phyloP scores from a whole-genome alignment of 2,329 filamentous ascomycete genomes.

The Pseudophaeomoniella oleicola region DNA sequence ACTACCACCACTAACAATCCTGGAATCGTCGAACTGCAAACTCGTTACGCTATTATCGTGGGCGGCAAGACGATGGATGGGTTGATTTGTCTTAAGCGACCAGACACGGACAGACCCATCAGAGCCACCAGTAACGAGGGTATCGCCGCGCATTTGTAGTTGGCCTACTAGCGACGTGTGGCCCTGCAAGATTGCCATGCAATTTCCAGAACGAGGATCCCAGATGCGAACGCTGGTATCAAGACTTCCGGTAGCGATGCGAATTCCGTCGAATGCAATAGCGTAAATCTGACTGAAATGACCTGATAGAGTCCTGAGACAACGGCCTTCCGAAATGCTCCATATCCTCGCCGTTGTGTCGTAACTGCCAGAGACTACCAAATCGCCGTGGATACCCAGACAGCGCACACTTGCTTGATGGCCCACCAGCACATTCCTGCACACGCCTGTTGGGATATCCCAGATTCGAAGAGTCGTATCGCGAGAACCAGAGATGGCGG shows the following conservation, averaged over 20 bases:
- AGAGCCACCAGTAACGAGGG: constrained; percentile 86
- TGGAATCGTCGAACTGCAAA: constrained; percentile 88
- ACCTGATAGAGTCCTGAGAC: constrained; percentile 74
- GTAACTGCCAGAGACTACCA: constrained; percentile 96
- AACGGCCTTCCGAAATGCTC: constrained; percentile 93
- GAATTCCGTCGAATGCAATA: constrained; percentile 87
- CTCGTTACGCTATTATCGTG: constrained; percentile 98
- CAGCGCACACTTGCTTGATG: constrained; percentile 93
- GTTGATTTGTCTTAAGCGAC: constrained; percentile 79
- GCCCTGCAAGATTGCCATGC: constrained; percentile 83
- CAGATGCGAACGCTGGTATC: constrained; percentile 96
- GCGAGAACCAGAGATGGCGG: constrained; percentile 88
- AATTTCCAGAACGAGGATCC: constrained; percentile 78
- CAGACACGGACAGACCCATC: constrained; percentile 94
- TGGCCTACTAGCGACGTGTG: constrained; percentile 96
- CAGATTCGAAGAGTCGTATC: constrained; percentile 91
- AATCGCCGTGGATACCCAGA: constrained; percentile 87
- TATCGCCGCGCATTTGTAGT: constrained; percentile 87
- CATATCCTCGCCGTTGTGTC: constrained; percentile 94
- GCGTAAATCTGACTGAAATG: constrained; percentile 99
- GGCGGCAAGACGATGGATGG: constrained; percentile 86
- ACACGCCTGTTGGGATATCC: constrained; percentile 80
- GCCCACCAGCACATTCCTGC: constrained; percentile 80
- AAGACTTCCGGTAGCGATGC: constrained; percentile 87
- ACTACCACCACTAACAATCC: constrained; percentile 89